These are phyloP conservation scores for Thielaviopsis punctulata DNA, from an alignment of 2,329 filamentous ascomycete species.

Conservation along the genomic window DNA sequence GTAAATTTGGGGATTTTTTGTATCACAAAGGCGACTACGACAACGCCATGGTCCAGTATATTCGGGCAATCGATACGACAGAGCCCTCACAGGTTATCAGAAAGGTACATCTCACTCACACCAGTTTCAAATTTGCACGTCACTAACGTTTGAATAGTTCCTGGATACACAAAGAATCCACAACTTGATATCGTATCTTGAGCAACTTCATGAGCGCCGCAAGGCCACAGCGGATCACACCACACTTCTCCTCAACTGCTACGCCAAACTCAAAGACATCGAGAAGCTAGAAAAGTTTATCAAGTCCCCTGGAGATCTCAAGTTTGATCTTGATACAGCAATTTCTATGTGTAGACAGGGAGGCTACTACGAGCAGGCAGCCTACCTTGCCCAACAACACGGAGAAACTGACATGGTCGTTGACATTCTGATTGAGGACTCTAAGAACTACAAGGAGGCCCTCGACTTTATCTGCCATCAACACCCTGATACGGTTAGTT, in stretches of 20 bases:
- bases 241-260: conserved; percentile 86
- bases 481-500: conserved; percentile 54
- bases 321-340: conserved; percentile 92
- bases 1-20: conserved; percentile 82
- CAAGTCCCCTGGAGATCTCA: conserved; percentile 82
- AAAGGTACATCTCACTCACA: conserved; percentile 37
- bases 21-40: conserved; percentile 95
- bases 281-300: conserved; percentile 94
- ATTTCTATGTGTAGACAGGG: conserved; percentile 96
- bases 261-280: conserved; percentile 93
- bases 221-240: conserved; percentile 92
- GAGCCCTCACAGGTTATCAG: conserved; percentile 93
- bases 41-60: conserved; percentile 96
- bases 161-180: conserved; percentile 94
- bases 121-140: background rate
- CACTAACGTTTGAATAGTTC: conserved; percentile 38
- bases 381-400: conserved; percentile 86
- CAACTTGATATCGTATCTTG: conserved; percentile 90
- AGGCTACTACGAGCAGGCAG: conserved; percentile 91
- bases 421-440: conserved; percentile 89
- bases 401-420: conserved; percentile 87
- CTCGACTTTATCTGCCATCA: conserved; percentile 82
- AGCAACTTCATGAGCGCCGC: conserved; percentile 86
- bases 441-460: conserved; percentile 75
- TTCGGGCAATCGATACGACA: conserved; percentile 87